phyloP scores from a whole-genome alignment of 306 rosid genomes.

The Glycyrrhiza uralensis region DNA sequence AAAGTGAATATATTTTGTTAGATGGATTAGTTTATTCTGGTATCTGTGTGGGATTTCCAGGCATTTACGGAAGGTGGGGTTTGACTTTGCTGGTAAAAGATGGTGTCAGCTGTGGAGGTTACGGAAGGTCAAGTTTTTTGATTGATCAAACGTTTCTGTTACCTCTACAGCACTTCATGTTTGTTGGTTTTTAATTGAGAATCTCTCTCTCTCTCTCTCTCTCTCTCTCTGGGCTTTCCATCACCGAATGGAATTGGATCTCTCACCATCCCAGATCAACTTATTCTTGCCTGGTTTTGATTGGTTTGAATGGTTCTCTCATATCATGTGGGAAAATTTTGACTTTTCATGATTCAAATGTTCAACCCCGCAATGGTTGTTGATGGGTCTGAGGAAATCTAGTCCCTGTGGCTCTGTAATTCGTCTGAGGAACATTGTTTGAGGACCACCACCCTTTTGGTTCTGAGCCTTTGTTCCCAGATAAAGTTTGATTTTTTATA shows the following conservation, averaged over 20 bases:
- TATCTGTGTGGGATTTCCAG: constrained; percentile 61
- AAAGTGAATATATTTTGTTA: constrained; percentile 3
- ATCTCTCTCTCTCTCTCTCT: too few relatives aligned
- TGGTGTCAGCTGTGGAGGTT: constrained; percentile 21
- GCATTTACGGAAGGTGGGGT: constrained; percentile 63
- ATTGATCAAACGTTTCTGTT: constrained; percentile 27
- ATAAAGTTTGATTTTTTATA: constrained; percentile 18
- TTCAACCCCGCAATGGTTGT: not conserved
- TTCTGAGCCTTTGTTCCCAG: constrained; percentile 34
- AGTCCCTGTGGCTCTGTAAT: constrained; percentile 26
- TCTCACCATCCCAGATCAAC: constrained; percentile 29
- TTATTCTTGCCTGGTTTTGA: constrained; percentile 31
- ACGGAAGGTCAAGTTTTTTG: constrained; percentile 42
- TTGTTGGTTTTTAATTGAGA: constrained; percentile 38
- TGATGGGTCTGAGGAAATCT: constrained; percentile 41
- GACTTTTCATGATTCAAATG: not conserved
- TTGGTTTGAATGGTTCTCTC: constrained; percentile 40
- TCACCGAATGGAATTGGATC: constrained; percentile 48
- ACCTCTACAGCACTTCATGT: constrained; percentile 25
- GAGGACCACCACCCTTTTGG: constrained; percentile 15
- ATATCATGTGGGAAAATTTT: constrained; percentile 25
- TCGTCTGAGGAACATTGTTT: constrained; percentile 2
- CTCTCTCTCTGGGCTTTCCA: constrained; percentile 36
- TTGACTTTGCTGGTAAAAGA: constrained; percentile 64
- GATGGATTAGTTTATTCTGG: constrained; percentile 38